Evolutionary conservation across 1,284 basidiomycete species (phyloP), one percentile per base, ranked within the genome.

Genomic region (Puccinia coronata): DNA sequence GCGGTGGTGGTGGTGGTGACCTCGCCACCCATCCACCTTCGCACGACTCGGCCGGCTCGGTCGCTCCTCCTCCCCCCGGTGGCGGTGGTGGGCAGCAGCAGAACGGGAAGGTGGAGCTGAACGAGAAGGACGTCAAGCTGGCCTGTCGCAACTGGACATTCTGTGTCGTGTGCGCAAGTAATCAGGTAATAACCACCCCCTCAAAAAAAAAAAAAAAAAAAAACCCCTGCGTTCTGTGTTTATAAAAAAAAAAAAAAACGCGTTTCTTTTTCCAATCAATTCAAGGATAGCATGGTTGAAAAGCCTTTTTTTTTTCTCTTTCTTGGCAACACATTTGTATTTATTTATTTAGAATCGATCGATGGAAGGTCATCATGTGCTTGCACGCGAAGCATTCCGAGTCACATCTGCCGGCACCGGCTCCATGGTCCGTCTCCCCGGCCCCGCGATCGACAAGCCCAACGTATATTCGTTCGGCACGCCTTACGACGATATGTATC

Each of bases 381-480:
- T 99, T 61, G 88, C 92, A 92, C 92, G 95, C 87, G 95, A 94
- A 70, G 94, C 95, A 0, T 92, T 93, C 85, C 91, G 91, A 70
- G 97, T 99, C 61, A 92, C 94, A 80, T 98, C 96, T 0, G 95
- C 91, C 11, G 97, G 97, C 11, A 99, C 97, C 70, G 97, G 97
- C 31, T 98, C 96, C 0, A 94, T 95, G 23, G 97, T 99, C 73
- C 92, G 97, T 69, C 88, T 99, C 31, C 97, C 97, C 16, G 97
- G 97, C 0, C 92, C 96, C 39, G 92, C 96, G 34, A 93, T 97
- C 87, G 96, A 99, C 88, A 95, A 95, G 85, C 97, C 97, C 23
- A 99, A 99, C 86, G 95, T 98, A 80, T 99, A 98, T 86, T 87
- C 92, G 0, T 99, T 99, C 86, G 97, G 97, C 41, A 99, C 96